These are phyloP conservation scores for Rosa rugosa DNA, from an alignment of 306 rosid species.

Conservation along the genomic window DNA sequence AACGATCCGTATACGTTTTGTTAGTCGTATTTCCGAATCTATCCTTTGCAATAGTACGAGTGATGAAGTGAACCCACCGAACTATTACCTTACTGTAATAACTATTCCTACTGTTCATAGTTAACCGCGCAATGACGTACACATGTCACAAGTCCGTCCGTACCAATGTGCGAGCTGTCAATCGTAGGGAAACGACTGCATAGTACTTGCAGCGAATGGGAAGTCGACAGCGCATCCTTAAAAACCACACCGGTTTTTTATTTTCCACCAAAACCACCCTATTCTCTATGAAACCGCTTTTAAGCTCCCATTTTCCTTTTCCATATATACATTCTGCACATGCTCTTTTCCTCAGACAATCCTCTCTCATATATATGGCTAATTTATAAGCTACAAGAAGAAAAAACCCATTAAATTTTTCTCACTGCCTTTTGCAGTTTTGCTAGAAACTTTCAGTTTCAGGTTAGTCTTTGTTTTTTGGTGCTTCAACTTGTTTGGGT, in stretches of 20 bases:
- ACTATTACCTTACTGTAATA: background rate
- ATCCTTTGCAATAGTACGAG: too few relatives aligned
- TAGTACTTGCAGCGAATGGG: slow-evolving; percentile 29
- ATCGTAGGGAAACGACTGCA: slow-evolving; percentile 2
- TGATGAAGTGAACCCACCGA: too few relatives aligned
- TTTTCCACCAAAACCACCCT: slow-evolving; percentile 28
- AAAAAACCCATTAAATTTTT: slow-evolving; percentile 19
- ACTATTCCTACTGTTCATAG: background rate
- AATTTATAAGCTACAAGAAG: slow-evolving; percentile 18
- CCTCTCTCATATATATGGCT: slow-evolving; percentile 25
- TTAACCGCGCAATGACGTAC: background rate
- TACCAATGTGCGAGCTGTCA: background rate
- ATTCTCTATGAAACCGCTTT: slow-evolving; percentile 19
- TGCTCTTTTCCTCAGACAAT: slow-evolving; percentile 26
- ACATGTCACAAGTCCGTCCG: background rate
- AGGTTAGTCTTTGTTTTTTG: slow-evolving; percentile 8
- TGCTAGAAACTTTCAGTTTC: slow-evolving; percentile 16
- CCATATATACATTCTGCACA: slow-evolving; percentile 15
- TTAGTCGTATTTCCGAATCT: too few relatives aligned
- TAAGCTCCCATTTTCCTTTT: background rate
- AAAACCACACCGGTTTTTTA: slow-evolving; percentile 33
- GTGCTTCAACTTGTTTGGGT: slow-evolving; percentile 35
- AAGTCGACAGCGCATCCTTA: slow-evolving; percentile 54
- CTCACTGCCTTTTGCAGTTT: slow-evolving; percentile 9
- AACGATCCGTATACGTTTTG: too few relatives aligned